Evolutionary conservation across 1,139 yeast genomes (phyloP), one percentile per base, ranked within the genome.

Genomic region (Geotrichum candidum): DNA sequence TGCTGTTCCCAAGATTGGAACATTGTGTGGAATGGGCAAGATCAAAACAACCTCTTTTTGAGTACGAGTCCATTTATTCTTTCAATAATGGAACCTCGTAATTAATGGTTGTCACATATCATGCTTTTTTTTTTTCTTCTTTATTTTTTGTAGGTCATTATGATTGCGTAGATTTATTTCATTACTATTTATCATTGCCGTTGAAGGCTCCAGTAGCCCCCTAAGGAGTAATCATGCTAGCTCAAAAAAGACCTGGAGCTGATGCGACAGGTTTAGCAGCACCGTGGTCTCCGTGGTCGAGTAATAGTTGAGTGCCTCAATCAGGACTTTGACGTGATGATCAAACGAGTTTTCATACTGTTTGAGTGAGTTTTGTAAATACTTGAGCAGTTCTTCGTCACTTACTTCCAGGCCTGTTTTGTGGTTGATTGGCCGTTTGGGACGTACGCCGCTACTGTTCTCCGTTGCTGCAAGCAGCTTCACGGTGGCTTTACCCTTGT

Each of bases 221-320:
- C 27, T 1, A 25, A 25, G 27, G 27, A 48, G 15, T 11, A 10
- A 22, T 18, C 13, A 50, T 2, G 18, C 52, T 13, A 50, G n/a
- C 29, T 50, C 29, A 9, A 25, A 50, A 50, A 50, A 50, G 27
- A 67, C 70, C 55, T 84, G 88, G 65, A 86, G 73, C 63, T 83
- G 75, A 56, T 83, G 83, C 58, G 82, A 80, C 61, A 88, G 76
- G 11, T 78, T 76, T 61, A 84, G 74, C 62, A 87, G 77, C 59
- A 80, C 81, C 51, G 85, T 81, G 56, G 87, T 84, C 65, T 87
- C 91, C 1, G 82, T 74, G 62, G 86, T 89, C 1, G 91, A 90
- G 65, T 80, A 81, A 61, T 79, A 80, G 64, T 80, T 80, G 63
- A 87, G 76, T 2, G 84, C 82, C 33, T 79, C 80, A 68, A 84